phyloP scores from a whole-genome alignment of 2,329 filamentous ascomycete genomes.

The Mycosphaerelloides madeirae region DNA sequence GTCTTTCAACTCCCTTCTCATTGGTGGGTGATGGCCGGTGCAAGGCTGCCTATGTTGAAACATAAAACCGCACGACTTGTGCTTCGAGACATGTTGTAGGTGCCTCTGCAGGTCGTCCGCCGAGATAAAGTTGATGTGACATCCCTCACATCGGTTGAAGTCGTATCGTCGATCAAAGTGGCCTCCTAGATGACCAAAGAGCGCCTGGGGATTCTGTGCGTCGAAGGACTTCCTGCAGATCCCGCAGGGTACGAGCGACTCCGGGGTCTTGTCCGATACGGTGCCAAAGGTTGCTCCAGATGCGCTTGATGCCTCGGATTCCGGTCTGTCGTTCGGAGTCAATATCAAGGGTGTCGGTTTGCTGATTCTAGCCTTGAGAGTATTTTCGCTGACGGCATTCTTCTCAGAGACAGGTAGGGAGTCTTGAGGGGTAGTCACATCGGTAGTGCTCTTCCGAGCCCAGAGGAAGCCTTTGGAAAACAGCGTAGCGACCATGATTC shows the following conservation, averaged over 20 bases:
- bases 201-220: not conserved
- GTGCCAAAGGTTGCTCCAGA: no score
- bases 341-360: no score
- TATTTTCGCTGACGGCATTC: no score
- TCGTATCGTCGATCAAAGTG: conserved; percentile 7
- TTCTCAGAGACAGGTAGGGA: no score
- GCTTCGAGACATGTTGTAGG: conserved; percentile 2
- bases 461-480: no score
- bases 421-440: no score
- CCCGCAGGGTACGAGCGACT: conserved; percentile 2
- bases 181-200: conserved; percentile 4
- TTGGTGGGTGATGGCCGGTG: conserved; percentile 20
- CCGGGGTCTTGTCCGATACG: no score
- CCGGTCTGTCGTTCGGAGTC: no score
- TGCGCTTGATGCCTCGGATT: no score
- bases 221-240: conserved; percentile 8
- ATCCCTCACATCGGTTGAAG: conserved; percentile 11
- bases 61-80: conserved; percentile 16
- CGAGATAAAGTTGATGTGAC: conserved; percentile 18
- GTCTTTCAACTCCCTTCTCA: not conserved
- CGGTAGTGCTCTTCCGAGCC: no score
- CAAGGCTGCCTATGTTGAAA: conserved; percentile 17
- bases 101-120: conserved; percentile 15
- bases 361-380: no score
- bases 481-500: no score